Conservation (phyloP, 768 basidiomycete species). For the Hericium erinaceus region DNA sequence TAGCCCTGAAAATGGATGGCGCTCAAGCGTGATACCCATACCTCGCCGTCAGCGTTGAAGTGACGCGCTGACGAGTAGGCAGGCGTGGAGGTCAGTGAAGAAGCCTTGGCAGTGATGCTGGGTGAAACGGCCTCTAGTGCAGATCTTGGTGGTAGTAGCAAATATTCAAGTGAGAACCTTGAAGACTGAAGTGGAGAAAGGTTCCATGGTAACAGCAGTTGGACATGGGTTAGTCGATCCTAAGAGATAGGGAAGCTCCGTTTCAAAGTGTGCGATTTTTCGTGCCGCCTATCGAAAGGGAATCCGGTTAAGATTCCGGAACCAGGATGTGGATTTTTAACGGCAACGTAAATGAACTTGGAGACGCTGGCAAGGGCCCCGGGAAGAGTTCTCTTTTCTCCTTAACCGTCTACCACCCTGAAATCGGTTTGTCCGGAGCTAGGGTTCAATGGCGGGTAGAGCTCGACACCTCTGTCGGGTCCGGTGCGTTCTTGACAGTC, state of each 20-base stretch:
- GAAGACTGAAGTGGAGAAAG: slow-evolving; percentile 86
- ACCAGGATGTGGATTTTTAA: slow-evolving; percentile 63
- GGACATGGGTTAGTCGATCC: slow-evolving; percentile 82
- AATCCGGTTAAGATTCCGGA: slow-evolving; percentile 73
- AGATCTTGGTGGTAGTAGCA: slow-evolving; percentile 87
- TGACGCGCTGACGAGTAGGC: slow-evolving; percentile 69
- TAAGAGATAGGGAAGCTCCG: slow-evolving; percentile 1
- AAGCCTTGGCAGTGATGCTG: slow-evolving; percentile 70
- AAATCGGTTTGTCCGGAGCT: slow-evolving; percentile 69
- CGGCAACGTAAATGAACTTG: slow-evolving; percentile 61
- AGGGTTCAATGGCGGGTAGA: slow-evolving; percentile 66
- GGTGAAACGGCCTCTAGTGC: slow-evolving; percentile 73
- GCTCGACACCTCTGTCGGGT: slow-evolving; percentile 62
- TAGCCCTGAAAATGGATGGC: slow-evolving; percentile 89
- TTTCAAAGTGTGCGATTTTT: neutral
- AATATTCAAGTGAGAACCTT: slow-evolving; percentile 82
- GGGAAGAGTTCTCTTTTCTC: slow-evolving; percentile 77
- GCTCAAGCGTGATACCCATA: slow-evolving; percentile 82
- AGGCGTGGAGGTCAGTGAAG: slow-evolving; percentile 71
- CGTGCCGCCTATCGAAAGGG: slow-evolving; percentile 41
- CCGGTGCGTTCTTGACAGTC: slow-evolving; percentile 66
- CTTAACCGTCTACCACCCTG: slow-evolving; percentile 65
- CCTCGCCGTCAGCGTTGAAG: slow-evolving; percentile 68
- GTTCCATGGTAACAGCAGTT: slow-evolving; percentile 83
- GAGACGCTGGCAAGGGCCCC: slow-evolving; percentile 55